Percentiles rank a stretch among this genome's conserved stretches.
Evolutionary conservation across 805 yeast species (phyloP).

Genomic region (Kodamaea kakaduensis): DNA sequence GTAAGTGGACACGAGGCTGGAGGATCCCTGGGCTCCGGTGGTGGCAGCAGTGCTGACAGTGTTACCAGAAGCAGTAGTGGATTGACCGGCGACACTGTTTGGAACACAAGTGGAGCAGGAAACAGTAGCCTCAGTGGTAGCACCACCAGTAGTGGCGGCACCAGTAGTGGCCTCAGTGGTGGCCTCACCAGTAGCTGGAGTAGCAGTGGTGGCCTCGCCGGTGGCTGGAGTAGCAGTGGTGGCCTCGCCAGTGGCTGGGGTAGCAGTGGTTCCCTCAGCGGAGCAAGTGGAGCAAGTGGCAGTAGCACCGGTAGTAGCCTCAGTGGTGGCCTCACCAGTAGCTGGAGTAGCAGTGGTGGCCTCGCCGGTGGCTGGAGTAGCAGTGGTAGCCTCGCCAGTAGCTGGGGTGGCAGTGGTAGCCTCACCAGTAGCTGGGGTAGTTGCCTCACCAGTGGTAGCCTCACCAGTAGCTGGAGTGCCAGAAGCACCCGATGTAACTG

Average conservation of each 20-base stretch:
- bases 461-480: slow-evolving; percentile 7
- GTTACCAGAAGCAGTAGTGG: slow-evolving; percentile 3
- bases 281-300: too few species aligned
- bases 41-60: slow-evolving; percentile 10
- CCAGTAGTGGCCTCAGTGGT: not conserved
- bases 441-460: slow-evolving; percentile 12
- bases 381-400: slow-evolving; percentile 4
- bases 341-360: slow-evolving; percentile 1
- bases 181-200: slow-evolving; percentile 4
- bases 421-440: slow-evolving; percentile 10
- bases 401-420: slow-evolving; percentile 5
- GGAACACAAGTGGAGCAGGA: not conserved
- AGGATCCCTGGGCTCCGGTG: slow-evolving; percentile 12
- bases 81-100: not conserved
- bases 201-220: not conserved
- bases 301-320: not conserved
- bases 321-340: not conserved
- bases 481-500: slow-evolving; percentile 17
- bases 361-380: not conserved
- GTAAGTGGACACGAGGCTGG: slow-evolving; percentile 9
- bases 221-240: slow-evolving; percentile 1
- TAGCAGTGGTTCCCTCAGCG: slow-evolving; percentile 1
- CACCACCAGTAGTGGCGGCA: slow-evolving; percentile 4
- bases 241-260: slow-evolving; percentile 1
- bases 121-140: not conserved